Conservation (phyloP, 2,329 filamentous ascomycete species). For the Neofusicoccum umdonicola region DNA sequence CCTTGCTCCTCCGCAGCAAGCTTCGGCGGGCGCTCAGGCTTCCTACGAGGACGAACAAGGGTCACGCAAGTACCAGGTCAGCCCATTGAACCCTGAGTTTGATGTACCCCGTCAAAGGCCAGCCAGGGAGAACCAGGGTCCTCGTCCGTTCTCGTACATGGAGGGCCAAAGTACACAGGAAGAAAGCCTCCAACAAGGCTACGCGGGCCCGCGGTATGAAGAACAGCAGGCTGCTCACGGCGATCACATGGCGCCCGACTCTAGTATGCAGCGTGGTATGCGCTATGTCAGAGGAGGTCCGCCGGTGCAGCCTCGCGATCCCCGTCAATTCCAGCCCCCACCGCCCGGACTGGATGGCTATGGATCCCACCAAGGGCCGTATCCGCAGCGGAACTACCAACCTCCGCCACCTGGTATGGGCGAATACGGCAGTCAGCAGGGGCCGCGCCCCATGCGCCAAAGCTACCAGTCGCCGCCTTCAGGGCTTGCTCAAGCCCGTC, state of each 20-base stretch:
- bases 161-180: constrained; percentile 9
- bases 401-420: neutral
- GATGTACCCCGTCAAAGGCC: neutral
- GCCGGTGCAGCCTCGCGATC: neutral
- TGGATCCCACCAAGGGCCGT: neutral
- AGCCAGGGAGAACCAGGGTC: neutral
- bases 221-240: neutral
- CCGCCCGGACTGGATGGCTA: neutral
- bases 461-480: neutral
- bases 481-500: neutral
- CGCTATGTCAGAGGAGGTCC: neutral
- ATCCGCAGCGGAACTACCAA: neutral
- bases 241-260: too few species aligned
- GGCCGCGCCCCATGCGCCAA: neutral
- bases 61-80: neutral
- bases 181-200: neutral
- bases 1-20: neutral
- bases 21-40: neutral
- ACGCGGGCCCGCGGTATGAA: neutral
- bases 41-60: neutral
- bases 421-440: neutral
- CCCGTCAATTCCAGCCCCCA: neutral
- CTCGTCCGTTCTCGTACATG: constrained; percentile 7
- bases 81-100: neutral
- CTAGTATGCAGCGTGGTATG: neutral